phyloP scores from a whole-genome alignment of 805 yeast species.

The Komagataella phaffii region DNA sequence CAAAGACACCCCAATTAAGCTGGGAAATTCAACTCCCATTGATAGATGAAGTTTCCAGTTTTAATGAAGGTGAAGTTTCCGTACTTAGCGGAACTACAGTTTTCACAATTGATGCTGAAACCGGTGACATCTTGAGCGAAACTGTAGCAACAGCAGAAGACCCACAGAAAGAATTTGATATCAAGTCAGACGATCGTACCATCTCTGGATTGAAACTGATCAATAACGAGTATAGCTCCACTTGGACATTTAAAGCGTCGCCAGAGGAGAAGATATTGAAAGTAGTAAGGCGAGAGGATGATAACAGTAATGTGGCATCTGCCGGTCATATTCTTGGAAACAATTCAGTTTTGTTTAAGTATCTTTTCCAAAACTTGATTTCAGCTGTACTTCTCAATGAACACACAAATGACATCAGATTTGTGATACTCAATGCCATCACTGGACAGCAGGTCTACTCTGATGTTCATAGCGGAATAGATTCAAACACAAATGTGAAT shows the following conservation, averaged over 20 bases:
- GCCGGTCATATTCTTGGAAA: slow-evolving; percentile 59
- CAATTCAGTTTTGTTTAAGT: slow-evolving; percentile 71
- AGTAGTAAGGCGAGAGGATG: slow-evolving; percentile 23
- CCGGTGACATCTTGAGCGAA: not conserved
- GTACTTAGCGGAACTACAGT: not conserved
- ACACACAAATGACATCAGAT: slow-evolving; percentile 17
- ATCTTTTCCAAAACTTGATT: slow-evolving; percentile 56
- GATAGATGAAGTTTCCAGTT: not conserved
- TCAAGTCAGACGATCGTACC: not conserved
- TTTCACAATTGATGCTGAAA: not conserved
- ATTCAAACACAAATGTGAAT: slow-evolving; percentile 21
- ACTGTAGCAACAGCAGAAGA: not conserved
- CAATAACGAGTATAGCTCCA: not conserved
- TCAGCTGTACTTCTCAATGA: slow-evolving; percentile 31
- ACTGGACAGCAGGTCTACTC: slow-evolving; percentile 51
- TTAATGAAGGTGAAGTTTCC: not conserved
- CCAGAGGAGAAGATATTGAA: slow-evolving; percentile 24
- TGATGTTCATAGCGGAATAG: slow-evolving; percentile 14
- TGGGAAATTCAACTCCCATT: not conserved
- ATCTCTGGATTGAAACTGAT: not conserved
- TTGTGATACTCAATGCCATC: slow-evolving; percentile 51
- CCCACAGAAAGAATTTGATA: not conserved
- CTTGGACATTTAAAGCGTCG: not conserved
- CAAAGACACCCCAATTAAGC: not conserved
- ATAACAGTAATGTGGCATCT: slow-evolving; percentile 32